Conservation (phyloP, 257 asterid genomes). For the Salvia hispanica region DNA sequence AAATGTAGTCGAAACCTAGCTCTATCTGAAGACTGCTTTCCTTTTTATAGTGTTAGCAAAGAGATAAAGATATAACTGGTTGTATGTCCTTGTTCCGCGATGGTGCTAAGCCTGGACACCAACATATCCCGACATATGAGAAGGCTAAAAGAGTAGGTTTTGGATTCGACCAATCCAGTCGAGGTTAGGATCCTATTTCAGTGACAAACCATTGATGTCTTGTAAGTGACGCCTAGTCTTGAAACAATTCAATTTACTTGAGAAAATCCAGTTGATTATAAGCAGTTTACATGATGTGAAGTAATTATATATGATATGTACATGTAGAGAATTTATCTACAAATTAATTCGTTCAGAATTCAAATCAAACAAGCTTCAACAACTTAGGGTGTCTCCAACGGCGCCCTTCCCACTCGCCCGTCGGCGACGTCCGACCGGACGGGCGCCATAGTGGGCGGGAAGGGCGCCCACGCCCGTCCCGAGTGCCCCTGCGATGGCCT, state of each 20-base stretch:
- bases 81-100: background rate
- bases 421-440: too few relatives aligned
- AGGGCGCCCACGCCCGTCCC: too few relatives aligned
- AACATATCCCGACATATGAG: background rate
- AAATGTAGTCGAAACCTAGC: background rate
- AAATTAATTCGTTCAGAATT: background rate
- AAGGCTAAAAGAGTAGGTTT: background rate
- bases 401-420: too few relatives aligned
- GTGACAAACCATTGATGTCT: background rate
- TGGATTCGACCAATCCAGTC: background rate
- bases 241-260: too few relatives aligned
- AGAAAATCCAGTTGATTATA: too few relatives aligned
- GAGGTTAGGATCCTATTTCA: background rate
- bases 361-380: background rate
- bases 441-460: too few relatives aligned
- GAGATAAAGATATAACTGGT: background rate
- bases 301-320: background rate
- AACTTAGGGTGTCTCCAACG: too few relatives aligned
- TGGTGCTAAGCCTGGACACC: slow-evolving; percentile 1
- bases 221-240: too few relatives aligned
- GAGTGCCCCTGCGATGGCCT: too few relatives aligned
- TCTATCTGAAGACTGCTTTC: background rate
- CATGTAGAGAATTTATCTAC: background rate
- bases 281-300: background rate
- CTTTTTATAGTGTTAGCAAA: background rate